Base-by-base conservation (phyloP, 2,329 filamentous ascomycete species). In the Lasiodiplodia sp. region DNA sequence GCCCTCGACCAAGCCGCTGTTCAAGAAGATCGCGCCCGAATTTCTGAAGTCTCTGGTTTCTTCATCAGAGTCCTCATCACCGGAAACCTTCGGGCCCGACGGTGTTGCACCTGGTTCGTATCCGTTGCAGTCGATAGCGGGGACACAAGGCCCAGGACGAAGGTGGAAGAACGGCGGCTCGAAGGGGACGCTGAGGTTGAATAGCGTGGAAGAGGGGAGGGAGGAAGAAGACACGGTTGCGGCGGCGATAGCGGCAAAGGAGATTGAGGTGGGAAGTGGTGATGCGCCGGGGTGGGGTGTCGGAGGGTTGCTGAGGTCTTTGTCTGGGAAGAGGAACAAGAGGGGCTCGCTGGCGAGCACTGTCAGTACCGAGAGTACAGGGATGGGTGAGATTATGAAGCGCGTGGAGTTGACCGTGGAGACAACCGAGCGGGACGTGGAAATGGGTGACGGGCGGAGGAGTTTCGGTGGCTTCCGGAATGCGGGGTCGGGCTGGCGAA, bases 1-100 rank as follows among this genome's bases (percentile, higher is more conserved):
- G 71, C 78, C 78, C 1, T 71, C 71, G 28, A 58, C 63, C 10
- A 66, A 66, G 52, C 63, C 63, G 51, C 37, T 66, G 25, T 31
- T 66, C 34, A 49, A 66, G 52, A 47, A 34, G 52, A 47, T 66
- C 2, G 63, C 63, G 49, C 63, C 63, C 10, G 63, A 40, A 4
- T 55, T 53, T 12, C 16, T 55, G 14, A 49, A 49, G 21, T 55
- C 49, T 8, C 31, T 65, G 16, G 40, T 2, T 5, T 44, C 14
- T 6, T 44, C 16, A 4, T 34, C 31, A 6, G 5, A 6, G 31
- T 10, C 31, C 8, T 34, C 31, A 2, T 34, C 31, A 34, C 28
- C 28, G 8, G 31, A 34, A 34, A 34, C 31, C 3, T 8, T 3
- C 44, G 3, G 21, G 21, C 25, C 31, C 7, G 31, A n/a, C 5